phyloP scores from a whole-genome alignment of 139 green algal species.

The Raphidocelis subcapitata region DNA sequence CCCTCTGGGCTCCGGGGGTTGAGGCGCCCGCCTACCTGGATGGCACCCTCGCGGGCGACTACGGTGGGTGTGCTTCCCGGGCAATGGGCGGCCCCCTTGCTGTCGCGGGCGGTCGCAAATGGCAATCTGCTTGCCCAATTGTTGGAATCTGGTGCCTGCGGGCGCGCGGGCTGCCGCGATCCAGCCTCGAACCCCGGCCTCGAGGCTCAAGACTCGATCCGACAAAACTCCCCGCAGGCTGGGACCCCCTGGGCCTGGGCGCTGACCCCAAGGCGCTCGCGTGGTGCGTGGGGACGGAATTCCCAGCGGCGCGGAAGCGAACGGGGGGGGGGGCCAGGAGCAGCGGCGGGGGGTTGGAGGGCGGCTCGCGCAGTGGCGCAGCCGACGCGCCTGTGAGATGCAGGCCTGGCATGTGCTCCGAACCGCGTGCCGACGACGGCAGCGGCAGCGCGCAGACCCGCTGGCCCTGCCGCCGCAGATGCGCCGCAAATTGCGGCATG shows the following conservation, averaged over 20 bases:
- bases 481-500: too few relatives aligned
- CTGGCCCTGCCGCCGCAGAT: not conserved
- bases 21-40: constrained; percentile 66
- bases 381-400: too few relatives aligned
- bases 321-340: not conserved
- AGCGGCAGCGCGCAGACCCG: too few relatives aligned
- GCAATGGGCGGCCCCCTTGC: not conserved
- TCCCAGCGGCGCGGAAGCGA: not conserved
- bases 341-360: not conserved
- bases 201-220: not conserved
- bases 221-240: constrained; percentile 47
- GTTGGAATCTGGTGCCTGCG: not conserved
- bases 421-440: too few relatives aligned
- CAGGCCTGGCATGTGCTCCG: too few relatives aligned
- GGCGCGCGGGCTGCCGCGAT: not conserved
- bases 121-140: not conserved
- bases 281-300: constrained; percentile 52
- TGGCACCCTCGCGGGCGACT: constrained; percentile 50
- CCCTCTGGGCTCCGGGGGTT: constrained; percentile 37
- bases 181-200: not conserved
- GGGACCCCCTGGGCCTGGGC: constrained; percentile 73
- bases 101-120: not conserved
- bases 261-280: constrained; percentile 67
- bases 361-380: too few relatives aligned
- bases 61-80: constrained; percentile 22